Percentiles rank a stretch among this genome's conserved stretches.
These are phyloP conservation scores for Excoecaria agallocha DNA, from an alignment of 345 rosid genomes.

Conservation along the genomic window DNA sequence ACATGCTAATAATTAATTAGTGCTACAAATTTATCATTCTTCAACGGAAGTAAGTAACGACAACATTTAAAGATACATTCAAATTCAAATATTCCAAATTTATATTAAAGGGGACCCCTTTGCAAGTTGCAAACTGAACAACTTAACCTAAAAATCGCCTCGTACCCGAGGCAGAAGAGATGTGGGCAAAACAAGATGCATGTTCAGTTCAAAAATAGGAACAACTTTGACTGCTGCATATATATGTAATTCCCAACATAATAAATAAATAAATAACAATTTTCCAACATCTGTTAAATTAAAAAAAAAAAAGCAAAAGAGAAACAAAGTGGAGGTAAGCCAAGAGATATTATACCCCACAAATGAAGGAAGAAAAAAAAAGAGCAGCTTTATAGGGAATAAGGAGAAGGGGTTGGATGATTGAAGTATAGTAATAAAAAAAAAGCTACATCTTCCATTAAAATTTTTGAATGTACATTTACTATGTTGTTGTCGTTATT, in stretches of 20 bases:
- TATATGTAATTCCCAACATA: slow-evolving; percentile 18
- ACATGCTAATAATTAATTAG: not conserved
- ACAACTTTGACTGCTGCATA: slow-evolving; percentile 32
- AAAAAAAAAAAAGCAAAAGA: slow-evolving; percentile 31
- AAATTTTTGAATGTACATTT: slow-evolving; percentile 3
- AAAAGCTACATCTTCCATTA: slow-evolving; percentile 18
- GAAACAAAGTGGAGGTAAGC: slow-evolving; percentile 28
- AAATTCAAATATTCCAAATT: slow-evolving; percentile 24
- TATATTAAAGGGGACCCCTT: slow-evolving; percentile 23
- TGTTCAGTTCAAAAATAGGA: slow-evolving; percentile 33
- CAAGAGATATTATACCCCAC: slow-evolving; percentile 21
- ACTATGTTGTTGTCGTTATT: not conserved
- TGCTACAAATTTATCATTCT: not conserved
- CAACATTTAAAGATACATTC: slow-evolving; percentile 20
- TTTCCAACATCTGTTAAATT: slow-evolving; percentile 22
- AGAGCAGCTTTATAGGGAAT: slow-evolving; percentile 55
- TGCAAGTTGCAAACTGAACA: slow-evolving; percentile 9
- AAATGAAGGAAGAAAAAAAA: slow-evolving; percentile 24
- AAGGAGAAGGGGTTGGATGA: slow-evolving; percentile 49
- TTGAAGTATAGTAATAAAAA: slow-evolving; percentile 40
- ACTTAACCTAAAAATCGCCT: slow-evolving; percentile 4
- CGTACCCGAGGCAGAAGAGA: slow-evolving; percentile 20
- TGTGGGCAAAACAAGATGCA: slow-evolving; percentile 17
- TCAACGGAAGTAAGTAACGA: slow-evolving; percentile 32
- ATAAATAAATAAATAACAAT: not conserved